Base-by-base conservation (phyloP, 768 basidiomycete genomes). In the Dioszegia aurantiaca region DNA sequence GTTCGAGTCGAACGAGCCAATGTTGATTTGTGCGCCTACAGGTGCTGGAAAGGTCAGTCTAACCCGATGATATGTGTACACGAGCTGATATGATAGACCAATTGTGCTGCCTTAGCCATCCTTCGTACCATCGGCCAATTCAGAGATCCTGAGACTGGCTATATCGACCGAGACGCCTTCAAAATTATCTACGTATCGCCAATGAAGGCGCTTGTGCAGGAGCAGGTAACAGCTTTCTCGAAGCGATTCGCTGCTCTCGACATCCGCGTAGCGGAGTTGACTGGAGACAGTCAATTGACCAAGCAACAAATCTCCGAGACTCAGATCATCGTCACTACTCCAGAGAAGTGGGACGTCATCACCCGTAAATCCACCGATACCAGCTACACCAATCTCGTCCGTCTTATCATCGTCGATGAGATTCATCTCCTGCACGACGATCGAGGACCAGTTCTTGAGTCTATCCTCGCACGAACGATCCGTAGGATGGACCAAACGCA, bases 331-430 rank as follows among this genome's bases (percentile, higher is more conserved):
- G 92, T 98, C 62, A 95, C 93, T 0, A 98, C 95, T 0, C 95
- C 94, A 0, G 95, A 99, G 79, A 98, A 99, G 76, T 99, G 91
- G 90, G 94, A 99, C 67, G 95, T 99, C 70, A 94, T 99, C 74
- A 98, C 94, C 4, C 87, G 95, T 68, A 99, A 99, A 80, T 89
- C 86, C 65, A 94, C 93, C 0, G 95, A 98, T 68, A 92, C 90
- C 19, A 89, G 87, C 62, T 98, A 98, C 77, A 97, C 92, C 45
- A 97, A 95, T 73, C 85, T 98, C 51, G 94, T 97, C 16, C 85
- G 91, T 5, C 85, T 99, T 60, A 84, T 98, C 78, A 98, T 98
- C 73, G 89, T 99, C 63, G 94, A 99, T 73, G 95, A 99, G 72
- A 99, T 99, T 67, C 95, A 98, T 72, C 78, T 99, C 16, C 80